Conservation (phyloP, 2,329 filamentous ascomycete species). For the Botrytis paeoniae region DNA sequence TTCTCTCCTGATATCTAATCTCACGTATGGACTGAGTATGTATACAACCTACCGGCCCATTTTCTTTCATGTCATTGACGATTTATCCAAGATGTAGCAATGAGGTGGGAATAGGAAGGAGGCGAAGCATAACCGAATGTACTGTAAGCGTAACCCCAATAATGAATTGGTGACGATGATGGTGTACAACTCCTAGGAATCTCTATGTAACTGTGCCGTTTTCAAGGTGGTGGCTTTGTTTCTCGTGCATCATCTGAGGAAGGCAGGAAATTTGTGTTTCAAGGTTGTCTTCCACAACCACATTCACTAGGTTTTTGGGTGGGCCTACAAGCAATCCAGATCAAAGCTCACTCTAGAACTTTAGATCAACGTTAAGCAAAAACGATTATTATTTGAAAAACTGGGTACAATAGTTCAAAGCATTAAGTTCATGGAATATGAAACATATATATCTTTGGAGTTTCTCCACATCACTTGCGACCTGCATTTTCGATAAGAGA, state of each 20-base stretch:
- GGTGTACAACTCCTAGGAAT: neutral
- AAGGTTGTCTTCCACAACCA: neutral
- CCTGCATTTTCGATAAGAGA: neutral
- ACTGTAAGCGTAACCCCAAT: neutral
- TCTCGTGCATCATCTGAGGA: conserved; percentile 10
- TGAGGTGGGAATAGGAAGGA: conserved; percentile 3
- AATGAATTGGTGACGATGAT: neutral
- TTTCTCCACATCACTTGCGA: neutral
- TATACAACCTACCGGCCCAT: neutral
- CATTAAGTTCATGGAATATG: neutral
- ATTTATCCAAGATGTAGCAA: neutral
- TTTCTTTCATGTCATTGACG: neutral
- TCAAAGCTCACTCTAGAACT: conserved; percentile 14
- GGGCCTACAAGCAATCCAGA: neutral
- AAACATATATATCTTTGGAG: conserved; percentile 4
- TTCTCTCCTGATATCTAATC: neutral
- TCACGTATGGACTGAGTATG: neutral
- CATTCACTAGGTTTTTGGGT: neutral
- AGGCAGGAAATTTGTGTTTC: conserved; percentile 18
- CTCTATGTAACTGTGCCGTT: neutral
- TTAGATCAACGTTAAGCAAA: conserved; percentile 17
- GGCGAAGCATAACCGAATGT: conserved; percentile 12
- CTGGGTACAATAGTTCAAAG: neutral
- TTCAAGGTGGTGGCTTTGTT: conserved; percentile 1
- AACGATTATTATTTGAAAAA: neutral